Base-by-base conservation (phyloP, 345 rosid genomes). In the Syzygium aromaticum region DNA sequence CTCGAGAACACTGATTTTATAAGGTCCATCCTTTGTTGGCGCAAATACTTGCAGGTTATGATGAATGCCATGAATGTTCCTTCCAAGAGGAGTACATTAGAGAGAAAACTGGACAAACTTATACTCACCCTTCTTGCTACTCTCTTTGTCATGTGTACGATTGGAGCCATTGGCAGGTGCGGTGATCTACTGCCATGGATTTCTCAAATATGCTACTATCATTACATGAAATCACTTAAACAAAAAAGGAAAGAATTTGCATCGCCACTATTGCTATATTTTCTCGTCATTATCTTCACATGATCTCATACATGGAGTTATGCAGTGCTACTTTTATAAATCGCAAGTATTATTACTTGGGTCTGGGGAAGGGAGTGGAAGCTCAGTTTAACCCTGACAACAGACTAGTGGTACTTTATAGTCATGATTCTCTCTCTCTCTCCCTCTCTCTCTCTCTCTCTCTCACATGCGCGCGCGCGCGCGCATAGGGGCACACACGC, bases 1-100 rank as follows among this genome's bases (percentile, higher is more conserved):
- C 1, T 73, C 1, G 25, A 73, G 80, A 73, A 73, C 80, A 17
- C 49, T 73, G 80, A 73, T 73, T 16, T 57, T 84, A 53, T 52
- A 23, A 33, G 77, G 54, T 40, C 9, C 12, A 5, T 51, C 49
- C 28, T n/a, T 86, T 52, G 54, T 84, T 15, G 59, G 38, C 80
- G 25, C 27, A 77, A 54, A 67, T 40, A 87, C 89, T 67, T 90
- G 87, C 93, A 96, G 99, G 99, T 98, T 88, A 98, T 98, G 99
- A 98, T 98, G 99, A 98, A 98, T 91, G 94, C 99, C 61, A 96
- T 96, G 99, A 98, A 98, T 87, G 96, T 98, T 90, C 99, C 99
- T 91, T 98, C 99, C 84, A 98, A 98, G 91, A 94, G 99, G 91
- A 98, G 99, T 92, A 98, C 99, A 52, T 89, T 98, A 88, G 99